Base-by-base conservation (phyloP, 176 grass and related monocot species). In the Pontederia paniculata region DNA sequence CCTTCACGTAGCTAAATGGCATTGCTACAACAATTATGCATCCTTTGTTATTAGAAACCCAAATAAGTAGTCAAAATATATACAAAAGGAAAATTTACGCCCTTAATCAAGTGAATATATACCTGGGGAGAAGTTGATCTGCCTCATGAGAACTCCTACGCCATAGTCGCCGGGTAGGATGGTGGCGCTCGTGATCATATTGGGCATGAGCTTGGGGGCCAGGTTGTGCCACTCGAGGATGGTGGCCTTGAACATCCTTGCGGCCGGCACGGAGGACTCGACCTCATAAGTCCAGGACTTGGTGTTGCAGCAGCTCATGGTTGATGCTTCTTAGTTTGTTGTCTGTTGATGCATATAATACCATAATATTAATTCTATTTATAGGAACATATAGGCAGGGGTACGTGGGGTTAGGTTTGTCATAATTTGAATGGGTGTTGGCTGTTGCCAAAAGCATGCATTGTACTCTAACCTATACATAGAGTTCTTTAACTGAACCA, bases 101-200 rank as follows among this genome's bases (percentile, higher is more conserved):
- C 10, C 45, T 9, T 48, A 14, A 9, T 48, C 4, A 13, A 11
- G 9, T 5, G 20, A 54, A 22, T 31, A 44, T 19, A 22, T 57
- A 95, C 84, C 72, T 44, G 78, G 58, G 17, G 74, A 78, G 74
- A 95, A 94, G 70, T 95, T 85, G 75, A 95, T 84, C 70, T 88
- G 81, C 52, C 84, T 95, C n/a, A 95, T 16, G 52, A n/a, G n/a
- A n/a, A 75, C 78, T 17, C 89, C 81, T 2, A 74, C 66, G 14
- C 14, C 41, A 44, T 84, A 81, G 0, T 74, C 69, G 10, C 81
- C 84, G 37, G 84, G 65, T 0, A 85, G 21, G 5, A 72, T 23
- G 46, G 61, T 17, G 31, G 75, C 81, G 60, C 84, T 85, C 58
- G 69, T 50, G 18, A 95, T 66, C n/a, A 82, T 74, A 17, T 83